Base-by-base conservation (phyloP, 306 rosid species). In the Dryas drummondii region DNA sequence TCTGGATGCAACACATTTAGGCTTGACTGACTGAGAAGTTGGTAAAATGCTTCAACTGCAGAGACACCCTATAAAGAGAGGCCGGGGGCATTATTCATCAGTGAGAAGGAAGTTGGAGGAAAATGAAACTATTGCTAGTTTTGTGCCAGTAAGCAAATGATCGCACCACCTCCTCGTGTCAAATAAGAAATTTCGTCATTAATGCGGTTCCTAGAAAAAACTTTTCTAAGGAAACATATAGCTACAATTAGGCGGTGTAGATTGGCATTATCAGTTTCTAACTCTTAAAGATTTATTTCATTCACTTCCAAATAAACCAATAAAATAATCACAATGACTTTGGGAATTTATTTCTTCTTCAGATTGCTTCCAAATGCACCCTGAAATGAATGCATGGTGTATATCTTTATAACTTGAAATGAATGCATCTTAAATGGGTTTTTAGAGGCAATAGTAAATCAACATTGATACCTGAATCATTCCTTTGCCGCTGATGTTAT, bases 401-500 rank as follows among this genome's bases (percentile, higher is more conserved):
- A 16, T 70, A 3, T 27, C n/a, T 70, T 52, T 26, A 68, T 47
- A 45, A 55, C 40, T 44, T 66, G 44, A 58, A 11, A 59, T 15
- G 1, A 17, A 78, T 56, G 64, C 56, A 66, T 40, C 58, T 9
- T 73, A 71, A 11, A 42, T 16, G 9, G 41, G 15, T 45, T 62
- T 62, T 48, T 7, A 49, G 80, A 64, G 48, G 41, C 22, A 56
- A 12, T 6, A 52, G 64, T 59, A 78, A 73, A 68, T 27, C 58
- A 59, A 48, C 46, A 49, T 19, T 11, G 3, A 12, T 86, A 94
- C 98, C 98, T 94, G 96, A 79, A 94, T 91, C 97, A 94, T 91
- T 81, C 98, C 98, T 76, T 94, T 94, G 59, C 97, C 98, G 32
- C 85, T 91, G 75, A 91, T 94, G 85, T 86, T 91, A 56, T 90